Base-by-base conservation (phyloP, 345 rosid genomes). In the Kernera saxatilis region DNA sequence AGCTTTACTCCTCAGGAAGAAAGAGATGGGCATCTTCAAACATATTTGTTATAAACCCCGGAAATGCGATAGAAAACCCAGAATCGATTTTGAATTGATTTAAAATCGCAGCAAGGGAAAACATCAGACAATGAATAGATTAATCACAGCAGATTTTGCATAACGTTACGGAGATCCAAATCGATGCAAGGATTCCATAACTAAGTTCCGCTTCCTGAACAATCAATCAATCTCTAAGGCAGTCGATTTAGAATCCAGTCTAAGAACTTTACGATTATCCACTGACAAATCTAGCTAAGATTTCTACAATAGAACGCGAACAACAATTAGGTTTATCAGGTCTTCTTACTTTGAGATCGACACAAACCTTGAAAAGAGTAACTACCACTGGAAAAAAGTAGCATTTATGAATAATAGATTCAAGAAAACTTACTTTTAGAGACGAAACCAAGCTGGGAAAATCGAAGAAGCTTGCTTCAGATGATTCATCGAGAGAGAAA, bases 401-500 rank as follows among this genome's bases (percentile, higher is more conserved):
- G 14, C 36, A 51, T 11, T 1, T 1, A 52, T 9, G 12, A 27
- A 11, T n/a, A 5, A 9, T 2, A 5, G 33, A 26, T 40, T 51
- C 3, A 13, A 52, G 54, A 19, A 22, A 60, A 18, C 67, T 59
- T 60, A 74, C 73, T 4, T 33, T 58, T n/a, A 68, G 63, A 74
- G 11, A 18, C 29, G 69, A 51, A 67, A 41, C 56, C 5, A 52
- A 68, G 63, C 40, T 50, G 5, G 2, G 53, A 22, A 30, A 37
- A 58, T 74, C 22, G 61, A 74, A 40, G 68, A 50, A 67, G 62
- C 30, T 74, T 33, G 49, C 23, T 33, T 13, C 14, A 39, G 44
- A 51, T 40, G 67, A 67, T 40, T 74, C 69, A 74, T 74, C 40
- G 63, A 59, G 43, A 48, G 44, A 64, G 57, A 35, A 44, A 64